phyloP scores from a whole-genome alignment of 805 yeast species.

The Teunomyces aglyptinius region DNA sequence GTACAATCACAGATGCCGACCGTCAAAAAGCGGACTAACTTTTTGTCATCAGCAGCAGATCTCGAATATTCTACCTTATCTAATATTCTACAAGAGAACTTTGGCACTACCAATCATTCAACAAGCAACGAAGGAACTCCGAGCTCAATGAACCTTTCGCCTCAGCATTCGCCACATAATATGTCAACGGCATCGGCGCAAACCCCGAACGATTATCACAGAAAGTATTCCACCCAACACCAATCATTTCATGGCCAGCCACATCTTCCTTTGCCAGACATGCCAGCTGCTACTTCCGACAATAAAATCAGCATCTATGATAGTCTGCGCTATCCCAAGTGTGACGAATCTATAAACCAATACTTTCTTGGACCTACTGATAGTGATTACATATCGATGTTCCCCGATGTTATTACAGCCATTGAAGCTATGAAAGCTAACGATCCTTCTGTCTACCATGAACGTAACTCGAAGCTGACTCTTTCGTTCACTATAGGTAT shows the following conservation, averaged over 20 bases:
- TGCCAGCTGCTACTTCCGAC: background rate
- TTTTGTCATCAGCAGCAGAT: slow-evolving; percentile 69
- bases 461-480: slow-evolving; percentile 38
- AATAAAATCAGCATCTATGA: slow-evolving; percentile 14
- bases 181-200: slow-evolving; percentile 1
- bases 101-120: slow-evolving; percentile 22
- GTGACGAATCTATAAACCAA: slow-evolving; percentile 63
- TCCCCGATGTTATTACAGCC: slow-evolving; percentile 58
- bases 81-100: slow-evolving; percentile 55
- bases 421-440: slow-evolving; percentile 36
- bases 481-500: slow-evolving; percentile 51
- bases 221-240: background rate
- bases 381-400: slow-evolving; percentile 41
- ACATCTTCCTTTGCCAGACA: slow-evolving; percentile 14
- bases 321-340: slow-evolving; percentile 36
- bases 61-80: slow-evolving; percentile 70
- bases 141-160: slow-evolving; percentile 30
- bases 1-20: background rate
- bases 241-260: slow-evolving; percentile 13
- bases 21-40: slow-evolving; percentile 37
- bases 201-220: background rate
- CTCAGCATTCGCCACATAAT: slow-evolving; percentile 33
- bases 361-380: slow-evolving; percentile 58
- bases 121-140: slow-evolving; percentile 41
- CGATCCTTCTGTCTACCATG: slow-evolving; percentile 42